Evolutionary conservation across 176 grass and related monocot species (phyloP).

Genomic region (Zoysia pacifica): DNA sequence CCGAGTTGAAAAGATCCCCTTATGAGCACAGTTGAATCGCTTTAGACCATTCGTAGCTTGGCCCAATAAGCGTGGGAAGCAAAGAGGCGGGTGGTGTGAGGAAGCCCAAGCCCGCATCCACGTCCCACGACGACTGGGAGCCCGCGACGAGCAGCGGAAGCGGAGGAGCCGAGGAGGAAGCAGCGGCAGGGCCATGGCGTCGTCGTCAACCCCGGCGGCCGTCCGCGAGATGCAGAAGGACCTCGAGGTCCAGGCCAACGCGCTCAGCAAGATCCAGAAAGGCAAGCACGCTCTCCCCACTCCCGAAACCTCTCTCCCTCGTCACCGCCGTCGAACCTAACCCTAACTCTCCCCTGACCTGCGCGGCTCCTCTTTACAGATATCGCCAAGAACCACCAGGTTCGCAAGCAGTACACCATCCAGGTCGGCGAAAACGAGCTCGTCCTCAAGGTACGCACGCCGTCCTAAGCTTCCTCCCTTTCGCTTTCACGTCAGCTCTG

Average conservation of each 20-base stretch:
- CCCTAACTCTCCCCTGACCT: slow-evolving; percentile 40
- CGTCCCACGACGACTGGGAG: slow-evolving; percentile 19
- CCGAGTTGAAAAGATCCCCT: too few relatives aligned
- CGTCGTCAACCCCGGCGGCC: slow-evolving; percentile 56
- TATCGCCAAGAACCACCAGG: slow-evolving; percentile 95
- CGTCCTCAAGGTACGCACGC: slow-evolving; percentile 73
- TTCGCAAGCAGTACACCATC: slow-evolving; percentile 99
- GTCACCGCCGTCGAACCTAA: slow-evolving; percentile 9
- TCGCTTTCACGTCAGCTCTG: background rate
- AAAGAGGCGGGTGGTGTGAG: background rate
- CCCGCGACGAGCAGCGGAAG: background rate
- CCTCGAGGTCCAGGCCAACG: slow-evolving; percentile 76
- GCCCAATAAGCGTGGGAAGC: background rate
- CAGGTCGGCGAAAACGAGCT: slow-evolving; percentile 98
- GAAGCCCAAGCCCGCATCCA: slow-evolving; percentile 27
- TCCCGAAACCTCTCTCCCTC: background rate
- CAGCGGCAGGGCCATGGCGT: slow-evolving; percentile 27
- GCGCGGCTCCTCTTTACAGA: slow-evolving; percentile 51
- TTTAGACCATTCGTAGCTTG: background rate
- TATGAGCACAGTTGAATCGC: background rate
- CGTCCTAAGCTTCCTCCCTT: background rate
- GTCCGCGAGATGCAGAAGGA: slow-evolving; percentile 83
- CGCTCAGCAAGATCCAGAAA: slow-evolving; percentile 97
- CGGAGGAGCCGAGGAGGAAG: too few relatives aligned
- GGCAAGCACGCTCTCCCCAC: slow-evolving; percentile 27